Percentiles rank a stretch among this genome's conserved stretches.
Conservation (phyloP, 495 filamentous ascomycete species). For the Pseudomonodictys pantanalensis region DNA sequence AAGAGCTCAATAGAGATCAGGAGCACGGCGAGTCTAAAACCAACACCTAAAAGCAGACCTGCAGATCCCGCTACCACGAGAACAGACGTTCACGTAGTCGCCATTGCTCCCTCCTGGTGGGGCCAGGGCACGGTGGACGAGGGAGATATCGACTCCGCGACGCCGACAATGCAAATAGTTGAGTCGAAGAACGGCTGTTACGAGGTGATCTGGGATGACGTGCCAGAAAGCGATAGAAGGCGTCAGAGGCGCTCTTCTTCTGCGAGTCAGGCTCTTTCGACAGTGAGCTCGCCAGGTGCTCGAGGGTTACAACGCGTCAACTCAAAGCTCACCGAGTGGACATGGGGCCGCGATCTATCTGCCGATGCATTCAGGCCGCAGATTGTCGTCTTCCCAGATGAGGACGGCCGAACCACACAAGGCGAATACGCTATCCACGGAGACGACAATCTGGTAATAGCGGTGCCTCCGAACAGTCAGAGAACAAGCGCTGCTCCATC, state of each 20-base stretch:
- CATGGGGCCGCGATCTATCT: not conserved
- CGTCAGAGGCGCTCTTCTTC: constrained; percentile 13
- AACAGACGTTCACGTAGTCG: constrained; percentile 28
- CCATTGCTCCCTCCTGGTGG: constrained; percentile 19
- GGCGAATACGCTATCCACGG: constrained; percentile 12
- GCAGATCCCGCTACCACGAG: constrained; percentile 21
- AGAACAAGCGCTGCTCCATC: constrained; percentile 14
- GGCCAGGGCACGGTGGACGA: not conserved
- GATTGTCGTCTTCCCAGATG: constrained; percentile 29
- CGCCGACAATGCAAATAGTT: constrained; percentile 29
- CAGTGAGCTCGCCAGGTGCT: not conserved
- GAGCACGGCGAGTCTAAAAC: not conserved
- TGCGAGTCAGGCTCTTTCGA: constrained; percentile 11
- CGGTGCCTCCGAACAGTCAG: constrained; percentile 27
- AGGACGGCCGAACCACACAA: not conserved
- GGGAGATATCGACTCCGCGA: constrained; percentile 4
- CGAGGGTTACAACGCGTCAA: constrained; percentile 20
- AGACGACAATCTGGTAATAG: constrained; percentile 10
- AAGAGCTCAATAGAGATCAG: not conserved
- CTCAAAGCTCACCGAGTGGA: constrained; percentile 27
- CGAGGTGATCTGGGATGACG: constrained; percentile 28
- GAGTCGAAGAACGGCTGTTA: constrained; percentile 22
- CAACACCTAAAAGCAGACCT: constrained; percentile 12
- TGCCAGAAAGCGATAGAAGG: not conserved
- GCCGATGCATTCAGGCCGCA: constrained; percentile 11